Conservation (phyloP, 257 asterid species). For the Forsythia suspensa region DNA sequence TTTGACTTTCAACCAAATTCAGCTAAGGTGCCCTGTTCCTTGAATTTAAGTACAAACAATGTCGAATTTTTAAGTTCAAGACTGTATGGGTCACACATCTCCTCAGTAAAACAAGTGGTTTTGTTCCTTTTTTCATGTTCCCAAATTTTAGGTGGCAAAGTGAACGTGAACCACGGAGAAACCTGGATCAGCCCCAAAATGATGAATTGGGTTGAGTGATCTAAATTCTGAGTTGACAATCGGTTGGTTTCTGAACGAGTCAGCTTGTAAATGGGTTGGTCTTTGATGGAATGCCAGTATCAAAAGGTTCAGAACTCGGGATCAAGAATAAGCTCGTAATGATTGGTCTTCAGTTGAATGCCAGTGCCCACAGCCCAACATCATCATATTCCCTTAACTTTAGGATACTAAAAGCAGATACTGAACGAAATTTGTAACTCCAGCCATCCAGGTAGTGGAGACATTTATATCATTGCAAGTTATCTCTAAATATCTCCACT, state of each 20-base stretch:
- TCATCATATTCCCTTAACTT: background rate
- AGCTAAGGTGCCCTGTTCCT: background rate
- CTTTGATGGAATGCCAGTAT: background rate
- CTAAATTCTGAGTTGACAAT: background rate
- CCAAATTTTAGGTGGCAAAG: background rate
- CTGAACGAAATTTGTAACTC: background rate
- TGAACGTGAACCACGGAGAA: background rate
- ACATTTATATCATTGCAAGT: background rate
- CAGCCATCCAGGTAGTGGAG: background rate
- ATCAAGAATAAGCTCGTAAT: background rate
- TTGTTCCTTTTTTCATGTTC: background rate
- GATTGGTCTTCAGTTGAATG: background rate
- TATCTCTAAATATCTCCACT: background rate
- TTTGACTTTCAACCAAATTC: background rate
- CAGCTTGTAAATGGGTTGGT: background rate
- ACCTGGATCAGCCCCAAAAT: background rate
- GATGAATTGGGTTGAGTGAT: background rate
- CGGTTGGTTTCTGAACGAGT: background rate
- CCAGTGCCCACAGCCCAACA: background rate
- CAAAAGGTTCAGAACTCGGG: background rate
- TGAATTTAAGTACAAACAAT: background rate
- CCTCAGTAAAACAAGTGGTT: background rate
- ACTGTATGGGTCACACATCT: background rate
- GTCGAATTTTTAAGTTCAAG: background rate
- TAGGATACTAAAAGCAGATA: background rate